phyloP scores from a whole-genome alignment of 2,329 filamentous ascomycete species.

The Cucurbitaria berberidis region DNA sequence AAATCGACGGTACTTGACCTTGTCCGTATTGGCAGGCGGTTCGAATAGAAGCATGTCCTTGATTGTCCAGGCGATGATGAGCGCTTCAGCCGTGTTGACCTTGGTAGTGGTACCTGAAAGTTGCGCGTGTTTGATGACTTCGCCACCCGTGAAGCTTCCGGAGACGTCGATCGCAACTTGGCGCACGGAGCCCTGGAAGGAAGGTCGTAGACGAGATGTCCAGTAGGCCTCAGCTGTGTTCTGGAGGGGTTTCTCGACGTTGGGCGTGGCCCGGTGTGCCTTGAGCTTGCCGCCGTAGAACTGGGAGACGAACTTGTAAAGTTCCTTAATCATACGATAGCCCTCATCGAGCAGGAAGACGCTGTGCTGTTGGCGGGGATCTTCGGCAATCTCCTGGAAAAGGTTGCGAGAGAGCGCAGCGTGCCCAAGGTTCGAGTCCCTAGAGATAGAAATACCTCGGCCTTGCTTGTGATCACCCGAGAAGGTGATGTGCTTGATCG shows the following conservation, averaged over 20 bases:
- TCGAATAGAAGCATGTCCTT: background rate
- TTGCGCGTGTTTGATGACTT: background rate
- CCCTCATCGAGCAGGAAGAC: background rate
- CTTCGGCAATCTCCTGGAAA: background rate
- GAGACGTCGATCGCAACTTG: background rate
- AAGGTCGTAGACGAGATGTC: background rate
- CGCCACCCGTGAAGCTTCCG: background rate
- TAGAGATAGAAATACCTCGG: background rate
- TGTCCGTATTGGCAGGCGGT: background rate
- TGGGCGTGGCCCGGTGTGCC: too few relatives aligned
- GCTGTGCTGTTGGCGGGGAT: background rate
- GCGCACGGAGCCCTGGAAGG: background rate
- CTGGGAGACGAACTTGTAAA: too few relatives aligned
- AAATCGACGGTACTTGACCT: background rate
- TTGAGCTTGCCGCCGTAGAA: too few relatives aligned
- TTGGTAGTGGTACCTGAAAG: background rate
- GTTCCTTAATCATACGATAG: background rate
- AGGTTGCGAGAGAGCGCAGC: background rate
- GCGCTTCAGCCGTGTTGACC: background rate
- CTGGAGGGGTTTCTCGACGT: too few relatives aligned
- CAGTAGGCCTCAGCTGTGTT: background rate
- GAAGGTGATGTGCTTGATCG: background rate
- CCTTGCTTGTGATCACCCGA: background rate
- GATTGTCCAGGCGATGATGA: background rate
- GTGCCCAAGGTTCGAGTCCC: background rate